These are phyloP conservation scores for Diphasiastrum complanatum DNA, from an alignment of 83 land plant species.

Conservation along the genomic window DNA sequence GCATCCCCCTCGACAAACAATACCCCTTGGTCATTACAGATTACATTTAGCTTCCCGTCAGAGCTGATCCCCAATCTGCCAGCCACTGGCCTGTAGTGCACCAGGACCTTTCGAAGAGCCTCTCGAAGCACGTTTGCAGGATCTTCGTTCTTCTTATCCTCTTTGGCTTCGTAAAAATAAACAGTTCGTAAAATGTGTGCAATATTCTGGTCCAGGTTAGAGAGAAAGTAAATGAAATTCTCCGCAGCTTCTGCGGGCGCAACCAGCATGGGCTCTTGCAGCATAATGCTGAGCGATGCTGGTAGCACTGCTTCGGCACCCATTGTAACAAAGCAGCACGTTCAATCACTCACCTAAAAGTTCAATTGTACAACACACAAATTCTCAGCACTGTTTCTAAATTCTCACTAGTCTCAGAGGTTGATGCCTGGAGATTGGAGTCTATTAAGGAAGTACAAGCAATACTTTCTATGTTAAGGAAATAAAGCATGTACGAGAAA, in stretches of 20 bases:
- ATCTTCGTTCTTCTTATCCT: slow-evolving; percentile 35
- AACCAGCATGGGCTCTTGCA: slow-evolving; percentile 43
- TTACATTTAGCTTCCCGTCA: slow-evolving; percentile 65
- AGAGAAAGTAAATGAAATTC: slow-evolving; percentile 60
- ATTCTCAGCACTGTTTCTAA: too few relatives aligned
- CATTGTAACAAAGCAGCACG: too few relatives aligned
- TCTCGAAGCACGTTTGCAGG: slow-evolving; percentile 45
- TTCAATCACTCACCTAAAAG: too few relatives aligned
- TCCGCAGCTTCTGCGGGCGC: slow-evolving; percentile 45
- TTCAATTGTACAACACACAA: too few relatives aligned
- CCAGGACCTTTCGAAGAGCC: slow-evolving; percentile 57
- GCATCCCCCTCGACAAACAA: slow-evolving; percentile 78
- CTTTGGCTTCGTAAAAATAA: slow-evolving; percentile 50
- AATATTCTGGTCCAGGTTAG: slow-evolving; percentile 55
- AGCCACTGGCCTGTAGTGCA: slow-evolving; percentile 69
- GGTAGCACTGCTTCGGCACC: too few relatives aligned
- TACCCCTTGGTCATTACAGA: slow-evolving; percentile 70
- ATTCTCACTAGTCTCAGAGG: too few relatives aligned
- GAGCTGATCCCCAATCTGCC: slow-evolving; percentile 77
- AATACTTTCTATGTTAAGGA: too few relatives aligned
- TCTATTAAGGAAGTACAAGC: too few relatives aligned
- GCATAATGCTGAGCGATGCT: too few relatives aligned
- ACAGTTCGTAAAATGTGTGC: slow-evolving; percentile 47
- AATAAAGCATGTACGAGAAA: too few relatives aligned
- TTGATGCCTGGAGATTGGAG: too few relatives aligned